Base-by-base conservation (phyloP, 2,329 filamentous ascomycete genomes). In the Xylariaceae sp. region DNA sequence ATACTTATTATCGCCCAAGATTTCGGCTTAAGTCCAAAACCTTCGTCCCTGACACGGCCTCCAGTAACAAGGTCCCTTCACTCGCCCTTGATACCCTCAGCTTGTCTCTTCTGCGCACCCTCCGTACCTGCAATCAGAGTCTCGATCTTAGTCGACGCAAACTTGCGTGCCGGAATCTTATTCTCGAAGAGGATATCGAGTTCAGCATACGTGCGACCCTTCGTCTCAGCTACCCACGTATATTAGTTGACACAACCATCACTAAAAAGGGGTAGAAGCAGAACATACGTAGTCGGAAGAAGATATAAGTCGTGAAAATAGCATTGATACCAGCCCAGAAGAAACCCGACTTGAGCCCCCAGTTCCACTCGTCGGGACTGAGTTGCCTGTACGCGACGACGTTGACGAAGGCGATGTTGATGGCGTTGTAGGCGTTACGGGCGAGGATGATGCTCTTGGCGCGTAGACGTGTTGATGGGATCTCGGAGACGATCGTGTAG, bases 171-270 rank as follows among this genome's bases (percentile, higher is more conserved):
- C 4, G 72, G 66, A 3, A 74, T 67, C 47, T 67, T 70, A 39
- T 71, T 70, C 55, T 77, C 73, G 65, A 81, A 81, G 59, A 82
- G 65, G 7, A 75, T 71, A 57, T 80, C 78, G n/a, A 81, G 74
- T 70, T 81, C 78, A 50, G 77, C 77, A 53, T 78, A 75, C 0
- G 76, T 77, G 51, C 76, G 73, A 1, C 76, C 76, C 18, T 75
- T 75, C 0, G 69, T 71, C 58, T 71, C 70, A 6, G 69, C 69
- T 71, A 30, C 17, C 18, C 11, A 0, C 15, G 23, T 8, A 37
- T 17, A 17, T 17, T 17, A 17, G 17, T 17, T 17, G 7, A 15
- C 1, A n/a, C 42, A 7, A 9, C 3, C 5, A 44, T 42, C 35
- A 10, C 34, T 13, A 23, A 17, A 23, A 23, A 42, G n/a, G 23